A percentile compares a stretch with the other conserved stretches of the same genome.
Evolutionary conservation across 306 rosid genomes (phyloP).

Genomic region (Rubus idaeus): DNA sequence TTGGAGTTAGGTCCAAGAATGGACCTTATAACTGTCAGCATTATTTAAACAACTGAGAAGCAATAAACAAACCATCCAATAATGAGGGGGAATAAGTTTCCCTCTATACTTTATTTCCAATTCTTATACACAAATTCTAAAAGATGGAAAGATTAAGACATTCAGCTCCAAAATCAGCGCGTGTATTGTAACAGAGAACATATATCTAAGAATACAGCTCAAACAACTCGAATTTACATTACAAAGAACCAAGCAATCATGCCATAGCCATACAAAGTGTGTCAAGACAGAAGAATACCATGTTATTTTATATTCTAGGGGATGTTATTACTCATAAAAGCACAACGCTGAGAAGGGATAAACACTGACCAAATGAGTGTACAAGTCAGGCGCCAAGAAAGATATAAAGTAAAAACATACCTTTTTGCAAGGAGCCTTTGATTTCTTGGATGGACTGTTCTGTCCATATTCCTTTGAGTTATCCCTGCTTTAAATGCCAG

Average conservation of each 20-base stretch:
- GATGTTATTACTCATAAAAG: not conserved
- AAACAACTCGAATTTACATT: not conserved
- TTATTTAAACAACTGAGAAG: not conserved
- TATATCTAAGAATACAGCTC: not conserved
- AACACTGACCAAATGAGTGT: not conserved
- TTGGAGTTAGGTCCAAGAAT: not conserved
- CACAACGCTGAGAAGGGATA: not conserved
- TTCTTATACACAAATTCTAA: not conserved
- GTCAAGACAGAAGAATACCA: not conserved
- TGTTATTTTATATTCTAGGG: not conserved
- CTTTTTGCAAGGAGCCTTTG: slow-evolving; percentile 50
- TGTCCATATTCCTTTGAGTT: slow-evolving; percentile 24
- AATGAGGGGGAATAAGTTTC: not conserved
- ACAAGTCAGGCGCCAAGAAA: not conserved
- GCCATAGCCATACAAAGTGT: not conserved
- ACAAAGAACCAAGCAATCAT: not conserved
- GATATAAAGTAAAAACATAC: slow-evolving; percentile 28
- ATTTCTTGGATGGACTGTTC: slow-evolving; percentile 31
- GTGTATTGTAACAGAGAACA: not conserved
- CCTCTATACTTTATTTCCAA: not conserved
- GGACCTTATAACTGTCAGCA: not conserved
- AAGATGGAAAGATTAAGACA: not conserved
- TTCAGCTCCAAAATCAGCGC: not conserved
- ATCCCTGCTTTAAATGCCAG: slow-evolving; percentile 35
- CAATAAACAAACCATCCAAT: not conserved